Conservation (phyloP, 2,329 filamentous ascomycete species). For the Trematosphaeria pertusa region DNA sequence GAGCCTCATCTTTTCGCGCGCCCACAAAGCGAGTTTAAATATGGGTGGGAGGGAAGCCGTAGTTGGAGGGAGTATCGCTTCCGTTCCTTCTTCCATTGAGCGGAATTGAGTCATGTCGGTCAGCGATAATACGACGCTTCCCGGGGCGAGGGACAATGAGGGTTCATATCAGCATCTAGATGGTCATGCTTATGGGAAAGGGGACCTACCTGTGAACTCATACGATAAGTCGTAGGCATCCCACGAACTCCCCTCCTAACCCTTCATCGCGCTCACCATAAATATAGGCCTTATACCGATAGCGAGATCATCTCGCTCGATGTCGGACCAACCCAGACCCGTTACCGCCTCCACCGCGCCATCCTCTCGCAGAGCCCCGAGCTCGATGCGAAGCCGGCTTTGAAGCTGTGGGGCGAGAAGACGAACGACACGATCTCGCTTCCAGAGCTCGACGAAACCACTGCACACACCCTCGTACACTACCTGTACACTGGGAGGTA, state of each 20-base stretch:
- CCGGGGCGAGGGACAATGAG: slow-evolving; percentile 12
- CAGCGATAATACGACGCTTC: slow-evolving; percentile 20
- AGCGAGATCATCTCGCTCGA: slow-evolving; percentile 25
- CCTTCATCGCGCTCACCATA: too few relatives aligned
- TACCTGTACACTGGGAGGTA: slow-evolving; percentile 34
- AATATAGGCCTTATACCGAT: slow-evolving; percentile 31
- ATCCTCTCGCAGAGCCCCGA: slow-evolving; percentile 31
- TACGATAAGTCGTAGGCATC: slow-evolving; percentile 23
- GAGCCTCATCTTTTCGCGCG: slow-evolving; percentile 26
- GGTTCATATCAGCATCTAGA: slow-evolving; percentile 9
- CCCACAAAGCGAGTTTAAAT: slow-evolving; percentile 7
- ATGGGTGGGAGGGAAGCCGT: not conserved
- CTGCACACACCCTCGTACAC: slow-evolving; percentile 33
- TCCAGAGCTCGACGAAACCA: slow-evolving; percentile 30
- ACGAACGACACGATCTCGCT: slow-evolving; percentile 20
- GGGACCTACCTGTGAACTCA: slow-evolving; percentile 7
- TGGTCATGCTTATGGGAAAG: slow-evolving; percentile 6
- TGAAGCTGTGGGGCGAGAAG: slow-evolving; percentile 17
- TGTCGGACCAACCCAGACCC: slow-evolving; percentile 24
- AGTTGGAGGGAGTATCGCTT: not conserved
- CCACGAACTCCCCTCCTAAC: not conserved
- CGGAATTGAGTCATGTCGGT: slow-evolving; percentile 21
- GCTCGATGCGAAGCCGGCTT: slow-evolving; percentile 20
- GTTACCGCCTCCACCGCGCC: slow-evolving; percentile 32
- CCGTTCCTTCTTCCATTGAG: not conserved